These are phyloP conservation scores for Cinnamomum micranthum DNA, from an alignment of 164 flowering plant species.

Conservation along the genomic window DNA sequence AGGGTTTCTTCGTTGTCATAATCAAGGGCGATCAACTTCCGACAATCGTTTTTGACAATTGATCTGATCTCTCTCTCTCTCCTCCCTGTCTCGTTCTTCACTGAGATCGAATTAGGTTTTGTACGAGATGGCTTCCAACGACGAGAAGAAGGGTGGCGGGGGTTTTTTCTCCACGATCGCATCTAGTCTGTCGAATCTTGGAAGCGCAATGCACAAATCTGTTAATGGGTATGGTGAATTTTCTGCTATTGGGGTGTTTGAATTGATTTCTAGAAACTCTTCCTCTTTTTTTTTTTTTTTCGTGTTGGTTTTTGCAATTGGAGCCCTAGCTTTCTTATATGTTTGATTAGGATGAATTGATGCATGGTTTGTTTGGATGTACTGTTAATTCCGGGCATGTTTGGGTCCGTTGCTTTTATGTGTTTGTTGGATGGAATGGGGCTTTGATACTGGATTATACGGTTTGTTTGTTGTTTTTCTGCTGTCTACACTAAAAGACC, in stretches of 20 bases:
- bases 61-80: background rate
- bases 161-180: conserved; percentile 42
- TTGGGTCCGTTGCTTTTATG: background rate
- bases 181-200: conserved; percentile 34
- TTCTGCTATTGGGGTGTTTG: background rate
- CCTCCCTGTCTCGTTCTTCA: background rate
- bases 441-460: background rate
- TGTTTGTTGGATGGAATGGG: background rate
- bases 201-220: conserved; percentile 46
- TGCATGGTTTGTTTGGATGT: background rate
- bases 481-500: too few species aligned
- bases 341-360: background rate
- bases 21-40: background rate
- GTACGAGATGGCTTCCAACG: conserved; percentile 40
- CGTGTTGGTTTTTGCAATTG: background rate
- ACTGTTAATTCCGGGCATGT: background rate
- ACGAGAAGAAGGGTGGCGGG: conserved; percentile 42
- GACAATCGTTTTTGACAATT: background rate
- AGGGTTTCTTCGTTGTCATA: background rate
- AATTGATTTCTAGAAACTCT: background rate
- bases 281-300: too few species aligned
- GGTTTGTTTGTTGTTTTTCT: too few species aligned
- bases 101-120: conserved; percentile 3
- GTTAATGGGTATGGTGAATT: conserved; percentile 38
- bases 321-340: background rate